Conservation (phyloP, 2,329 filamentous ascomycete genomes). For the Colletotrichum higginsianum region DNA sequence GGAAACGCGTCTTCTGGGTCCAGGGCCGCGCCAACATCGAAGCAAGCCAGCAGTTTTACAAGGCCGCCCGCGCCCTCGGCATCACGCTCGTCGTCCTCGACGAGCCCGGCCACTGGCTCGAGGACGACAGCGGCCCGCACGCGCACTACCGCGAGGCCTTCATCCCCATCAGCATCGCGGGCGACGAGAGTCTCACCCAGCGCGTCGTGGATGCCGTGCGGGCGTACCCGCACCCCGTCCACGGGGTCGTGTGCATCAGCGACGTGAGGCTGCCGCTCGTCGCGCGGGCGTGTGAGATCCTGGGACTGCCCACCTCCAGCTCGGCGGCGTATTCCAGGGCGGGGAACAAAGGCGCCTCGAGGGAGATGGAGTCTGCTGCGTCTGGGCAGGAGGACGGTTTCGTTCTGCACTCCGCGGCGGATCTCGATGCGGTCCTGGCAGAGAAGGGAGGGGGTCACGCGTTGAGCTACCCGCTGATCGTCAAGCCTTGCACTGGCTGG, state of each 20-base stretch:
- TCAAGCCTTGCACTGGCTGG: constrained; percentile 55
- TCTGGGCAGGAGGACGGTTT: constrained; percentile 24
- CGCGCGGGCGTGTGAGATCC: constrained; percentile 49
- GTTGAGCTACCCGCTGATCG: constrained; percentile 50
- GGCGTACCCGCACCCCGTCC: constrained; percentile 45
- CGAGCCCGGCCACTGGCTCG: constrained; percentile 55
- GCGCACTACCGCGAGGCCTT: constrained; percentile 52
- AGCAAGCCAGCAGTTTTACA: neutral
- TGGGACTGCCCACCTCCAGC: constrained; percentile 51
- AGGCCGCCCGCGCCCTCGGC: constrained; percentile 50
- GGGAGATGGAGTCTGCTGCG: constrained; percentile 44
- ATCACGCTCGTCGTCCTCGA: constrained; percentile 56
- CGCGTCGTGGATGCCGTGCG: constrained; percentile 51
- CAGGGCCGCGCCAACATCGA: constrained; percentile 29
- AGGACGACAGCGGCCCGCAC: constrained; percentile 44
- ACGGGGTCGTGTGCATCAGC: constrained; percentile 55
- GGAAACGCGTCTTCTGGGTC: constrained; percentile 13
- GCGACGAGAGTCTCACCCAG: constrained; percentile 46
- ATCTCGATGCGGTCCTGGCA: constrained; percentile 42
- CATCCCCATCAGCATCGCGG: constrained; percentile 48
- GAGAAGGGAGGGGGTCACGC: neutral
- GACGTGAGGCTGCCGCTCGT: constrained; percentile 50
- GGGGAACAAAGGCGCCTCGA: constrained; percentile 50
- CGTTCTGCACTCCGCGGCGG: constrained; percentile 39
- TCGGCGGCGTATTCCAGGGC: constrained; percentile 49